Evolutionary conservation across 306 rosid genomes (phyloP).

Genomic region (Trifolium fragiferum): DNA sequence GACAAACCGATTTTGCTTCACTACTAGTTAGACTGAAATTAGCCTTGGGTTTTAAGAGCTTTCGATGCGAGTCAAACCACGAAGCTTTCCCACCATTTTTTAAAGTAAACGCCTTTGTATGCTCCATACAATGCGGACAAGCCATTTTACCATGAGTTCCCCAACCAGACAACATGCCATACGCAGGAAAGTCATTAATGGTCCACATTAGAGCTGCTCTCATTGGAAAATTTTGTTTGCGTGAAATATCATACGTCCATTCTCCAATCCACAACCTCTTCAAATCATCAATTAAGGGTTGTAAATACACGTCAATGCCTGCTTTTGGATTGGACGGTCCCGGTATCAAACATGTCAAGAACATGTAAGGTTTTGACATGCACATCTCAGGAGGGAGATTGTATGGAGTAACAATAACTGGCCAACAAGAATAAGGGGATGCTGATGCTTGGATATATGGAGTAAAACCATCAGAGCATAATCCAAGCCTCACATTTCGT

Average conservation of each 20-base stretch:
- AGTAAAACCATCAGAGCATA: too few relatives aligned
- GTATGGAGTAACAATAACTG: not conserved
- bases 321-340: not conserved
- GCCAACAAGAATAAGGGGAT: too few relatives aligned
- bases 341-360: not conserved
- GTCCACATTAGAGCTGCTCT: not conserved
- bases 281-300: not conserved
- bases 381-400: not conserved
- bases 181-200: not conserved
- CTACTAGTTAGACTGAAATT: too few relatives aligned
- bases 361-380: not conserved
- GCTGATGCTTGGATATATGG: too few relatives aligned
- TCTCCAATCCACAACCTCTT: not conserved
- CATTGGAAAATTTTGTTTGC: too few relatives aligned
- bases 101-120: not conserved
- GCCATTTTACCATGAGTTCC: not conserved
- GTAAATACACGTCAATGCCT: too few relatives aligned
- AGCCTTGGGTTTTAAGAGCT: too few relatives aligned
- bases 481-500: too few relatives aligned
- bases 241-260: too few relatives aligned
- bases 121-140: not conserved
- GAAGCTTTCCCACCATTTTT: not conserved
- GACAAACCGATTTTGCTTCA: too few relatives aligned
- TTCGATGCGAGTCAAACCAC: not conserved
- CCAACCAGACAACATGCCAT: not conserved